These are phyloP conservation scores for Flaveria bidentis DNA, from an alignment of 129 eudicot species.

Conservation along the genomic window DNA sequence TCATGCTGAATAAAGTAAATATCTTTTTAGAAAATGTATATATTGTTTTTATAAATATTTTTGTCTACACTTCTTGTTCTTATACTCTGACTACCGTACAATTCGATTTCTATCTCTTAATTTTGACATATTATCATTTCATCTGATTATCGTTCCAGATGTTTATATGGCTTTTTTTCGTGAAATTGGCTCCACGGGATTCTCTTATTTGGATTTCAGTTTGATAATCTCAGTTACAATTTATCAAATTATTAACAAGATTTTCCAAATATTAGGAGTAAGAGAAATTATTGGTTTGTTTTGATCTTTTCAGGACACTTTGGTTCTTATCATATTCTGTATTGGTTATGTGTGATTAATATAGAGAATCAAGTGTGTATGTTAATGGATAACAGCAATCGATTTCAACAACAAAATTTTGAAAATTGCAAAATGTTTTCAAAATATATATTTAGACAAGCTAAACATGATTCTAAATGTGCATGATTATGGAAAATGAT, in stretches of 20 bases:
- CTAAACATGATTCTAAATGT: not conserved
- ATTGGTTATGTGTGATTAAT: constrained; percentile 12
- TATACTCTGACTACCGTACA: too few relatives aligned
- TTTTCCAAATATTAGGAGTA: constrained; percentile 10
- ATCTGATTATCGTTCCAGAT: not conserved
- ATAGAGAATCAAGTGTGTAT: not conserved
- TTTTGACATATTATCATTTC: not conserved
- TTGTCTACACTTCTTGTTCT: too few relatives aligned
- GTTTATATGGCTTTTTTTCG: not conserved
- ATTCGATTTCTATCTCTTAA: too few relatives aligned
- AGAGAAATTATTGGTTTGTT: constrained; percentile 14
- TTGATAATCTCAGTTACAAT: not conserved
- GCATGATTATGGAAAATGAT: not conserved
- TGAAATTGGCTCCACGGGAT: not conserved
- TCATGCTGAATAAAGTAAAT: too few relatives aligned
- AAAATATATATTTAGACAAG: not conserved
- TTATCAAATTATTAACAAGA: not conserved
- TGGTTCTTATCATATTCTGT: not conserved
- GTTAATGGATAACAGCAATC: not conserved
- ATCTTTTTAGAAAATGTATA: too few relatives aligned
- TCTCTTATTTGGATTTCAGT: constrained; percentile 9
- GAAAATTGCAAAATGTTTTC: too few relatives aligned
- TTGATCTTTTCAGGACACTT: constrained; percentile 12
- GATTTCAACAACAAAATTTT: not conserved
- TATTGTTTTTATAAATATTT: too few relatives aligned